Conservation (phyloP, 306 rosid species). For the Vachellia pachyceras region DNA sequence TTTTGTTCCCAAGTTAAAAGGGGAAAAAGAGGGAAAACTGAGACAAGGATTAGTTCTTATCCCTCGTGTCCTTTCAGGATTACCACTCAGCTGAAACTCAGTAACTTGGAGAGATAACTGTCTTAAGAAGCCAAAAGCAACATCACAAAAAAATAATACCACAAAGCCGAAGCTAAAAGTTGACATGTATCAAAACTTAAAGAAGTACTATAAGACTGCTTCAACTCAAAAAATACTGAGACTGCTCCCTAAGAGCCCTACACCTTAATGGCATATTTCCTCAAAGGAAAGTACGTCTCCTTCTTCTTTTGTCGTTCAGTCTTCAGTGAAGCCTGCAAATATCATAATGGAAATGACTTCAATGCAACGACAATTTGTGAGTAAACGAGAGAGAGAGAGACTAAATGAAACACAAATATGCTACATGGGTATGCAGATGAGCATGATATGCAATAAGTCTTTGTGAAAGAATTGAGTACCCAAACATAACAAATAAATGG, state of each 20-base stretch:
- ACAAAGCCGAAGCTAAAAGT: constrained; percentile 26
- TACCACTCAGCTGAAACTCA: constrained; percentile 1
- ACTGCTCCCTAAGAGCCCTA: constrained; percentile 36
- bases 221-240: neutral
- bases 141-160: neutral
- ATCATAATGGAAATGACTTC: neutral
- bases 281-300: constrained; percentile 79
- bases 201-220: neutral
- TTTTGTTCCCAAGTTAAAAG: neutral
- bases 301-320: constrained; percentile 73
- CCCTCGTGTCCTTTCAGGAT: no score
- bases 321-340: constrained; percentile 69
- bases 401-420: no score
- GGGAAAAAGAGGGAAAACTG: neutral
- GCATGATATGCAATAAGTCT: neutral
- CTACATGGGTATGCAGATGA: neutral
- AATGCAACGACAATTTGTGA: neutral
- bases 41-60: neutral
- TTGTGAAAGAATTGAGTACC: neutral
- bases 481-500: neutral
- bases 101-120: neutral
- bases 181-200: constrained; percentile 43
- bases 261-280: constrained; percentile 91
- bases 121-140: constrained; percentile 19
- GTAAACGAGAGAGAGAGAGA: neutral